Base-by-base conservation (phyloP, 192 early-diverging fungal genomes). In the Entomortierella beljakovae region DNA sequence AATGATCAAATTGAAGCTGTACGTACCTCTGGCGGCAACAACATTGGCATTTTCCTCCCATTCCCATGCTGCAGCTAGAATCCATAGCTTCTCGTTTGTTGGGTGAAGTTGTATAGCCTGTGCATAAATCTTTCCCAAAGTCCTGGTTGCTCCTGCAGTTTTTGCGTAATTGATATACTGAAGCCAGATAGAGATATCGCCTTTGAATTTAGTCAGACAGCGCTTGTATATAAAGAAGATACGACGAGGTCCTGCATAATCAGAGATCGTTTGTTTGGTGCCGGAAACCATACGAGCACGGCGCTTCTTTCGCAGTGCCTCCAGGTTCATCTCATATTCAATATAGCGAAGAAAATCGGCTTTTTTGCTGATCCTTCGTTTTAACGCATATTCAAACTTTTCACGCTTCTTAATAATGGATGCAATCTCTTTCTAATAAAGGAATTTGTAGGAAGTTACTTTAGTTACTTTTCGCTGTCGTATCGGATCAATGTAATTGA, bases 251-350 rank as follows among this genome's bases (percentile, higher is more conserved):
- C 94, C 91, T 37, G 92, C 88, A 75, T 92, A 91, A 67, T 97
- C 94, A 52, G 89, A 90, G 28, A 94, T 70, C 26, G 94, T 84
- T n/a, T 69, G 67, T 77, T 70, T 68, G 34, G 59, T 64, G 18
- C 55, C 23, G n/a, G 81, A 84, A 34, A 85, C 76, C 61, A 94
- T 64, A 4, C 95, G 87, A 26, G 81, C 66, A 64, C 93, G 92
- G 33, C 97, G 87, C 71, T 93, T 92, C 70, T 83, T 86, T 28
- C 97, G 88, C 51, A 98, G 81, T 31, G 86, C 74, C 51, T 98
- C 95, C 57, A 98, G 85, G 81, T 95, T 96, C 83, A 91, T 93
- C 73, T 99, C 98, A 84, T 96, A 99, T 62, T 95, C 94, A 68
- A 98, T 96, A 83, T 96, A 96, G 25, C 94, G 90, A 32, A 99